Percentiles rank a stretch among this genome's conserved stretches.
phyloP scores from a whole-genome alignment of 2,329 filamentous ascomycete species.

The Pyricularia grisea region DNA sequence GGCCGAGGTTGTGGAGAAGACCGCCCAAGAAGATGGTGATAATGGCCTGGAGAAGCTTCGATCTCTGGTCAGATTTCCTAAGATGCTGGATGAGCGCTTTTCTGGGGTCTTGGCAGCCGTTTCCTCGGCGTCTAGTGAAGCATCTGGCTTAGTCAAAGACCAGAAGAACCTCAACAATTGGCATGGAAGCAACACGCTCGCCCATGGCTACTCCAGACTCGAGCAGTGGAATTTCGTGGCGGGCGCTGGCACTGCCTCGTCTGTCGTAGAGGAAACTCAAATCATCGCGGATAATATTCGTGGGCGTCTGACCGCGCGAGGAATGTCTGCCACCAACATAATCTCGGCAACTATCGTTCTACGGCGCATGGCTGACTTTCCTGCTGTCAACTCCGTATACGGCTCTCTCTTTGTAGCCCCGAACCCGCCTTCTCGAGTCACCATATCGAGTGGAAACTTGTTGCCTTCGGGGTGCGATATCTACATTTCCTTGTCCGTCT shows the following conservation, averaged over 20 bases:
- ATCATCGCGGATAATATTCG: conserved; percentile 36
- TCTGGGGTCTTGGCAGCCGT: conserved; percentile 23
- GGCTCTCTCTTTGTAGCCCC: conserved; percentile 62
- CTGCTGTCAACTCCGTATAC: conserved; percentile 66
- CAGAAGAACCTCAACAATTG: background rate
- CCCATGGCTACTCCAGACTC: conserved; percentile 6
- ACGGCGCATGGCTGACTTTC: conserved; percentile 71
- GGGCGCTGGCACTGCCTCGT: conserved; percentile 9
- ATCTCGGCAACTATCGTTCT: conserved; percentile 59
- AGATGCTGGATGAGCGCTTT: conserved; percentile 57
- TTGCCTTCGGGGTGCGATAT: conserved; percentile 53
- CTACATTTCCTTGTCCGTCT: conserved; percentile 34
- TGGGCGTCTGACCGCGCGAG: conserved; percentile 24
- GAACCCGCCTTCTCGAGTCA: conserved; percentile 79
- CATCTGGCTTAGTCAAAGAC: background rate
- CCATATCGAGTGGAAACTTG: conserved; percentile 66
- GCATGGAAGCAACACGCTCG: background rate
- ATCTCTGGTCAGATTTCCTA: conserved; percentile 43
- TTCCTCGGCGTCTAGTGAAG: conserved; percentile 12
- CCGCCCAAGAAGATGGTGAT: conserved; percentile 7
- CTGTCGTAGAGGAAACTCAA: conserved; percentile 38
- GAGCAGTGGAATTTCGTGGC: conserved; percentile 28
- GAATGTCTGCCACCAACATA: conserved; percentile 31
- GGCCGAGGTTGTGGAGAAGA: conserved; percentile 25
- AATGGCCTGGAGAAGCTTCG: background rate